These are phyloP conservation scores for Blepharisma stoltei DNA, from an alignment of 73 alveolate species.

Conservation along the genomic window DNA sequence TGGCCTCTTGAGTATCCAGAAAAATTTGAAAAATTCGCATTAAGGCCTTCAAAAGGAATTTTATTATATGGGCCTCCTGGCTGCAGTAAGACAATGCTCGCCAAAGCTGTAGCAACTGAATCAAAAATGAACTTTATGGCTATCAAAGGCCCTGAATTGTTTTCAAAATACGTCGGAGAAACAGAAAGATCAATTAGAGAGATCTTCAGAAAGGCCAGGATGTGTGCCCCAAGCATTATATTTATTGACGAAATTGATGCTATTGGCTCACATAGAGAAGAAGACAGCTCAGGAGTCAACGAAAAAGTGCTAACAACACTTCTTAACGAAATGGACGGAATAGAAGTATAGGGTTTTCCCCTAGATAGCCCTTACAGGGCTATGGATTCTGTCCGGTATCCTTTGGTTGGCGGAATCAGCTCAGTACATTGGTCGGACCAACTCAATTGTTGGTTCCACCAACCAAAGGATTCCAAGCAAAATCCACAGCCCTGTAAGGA, in stretches of 20 bases:
- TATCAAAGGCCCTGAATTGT: slow-evolving; percentile 99
- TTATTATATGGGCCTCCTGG: slow-evolving; percentile 99
- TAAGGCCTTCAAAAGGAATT: slow-evolving; percentile 97
- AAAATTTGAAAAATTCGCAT: slow-evolving; percentile 90
- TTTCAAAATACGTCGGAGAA: slow-evolving; percentile 99
- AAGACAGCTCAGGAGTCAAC: slow-evolving; percentile 52
- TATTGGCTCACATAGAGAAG: slow-evolving; percentile 87
- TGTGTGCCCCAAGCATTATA: slow-evolving; percentile 94
- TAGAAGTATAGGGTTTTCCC: too few relatives aligned
- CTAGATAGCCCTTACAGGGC: too few relatives aligned
- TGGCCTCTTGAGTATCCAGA: slow-evolving; percentile 99
- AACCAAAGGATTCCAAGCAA: too few relatives aligned
- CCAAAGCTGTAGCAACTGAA: slow-evolving; percentile 99
- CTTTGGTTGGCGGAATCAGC: too few relatives aligned
- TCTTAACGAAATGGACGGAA: slow-evolving; percentile 98
- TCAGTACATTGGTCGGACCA: too few relatives aligned
- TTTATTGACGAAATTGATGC: slow-evolving; percentile 98
- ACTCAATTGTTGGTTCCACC: too few relatives aligned
- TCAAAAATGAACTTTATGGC: slow-evolving; percentile 97
- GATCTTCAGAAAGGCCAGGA: slow-evolving; percentile 93
- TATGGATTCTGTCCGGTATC: too few relatives aligned
- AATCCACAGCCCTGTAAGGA: too few relatives aligned
- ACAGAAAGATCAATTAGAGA: slow-evolving; percentile 99
- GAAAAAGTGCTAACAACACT: slow-evolving; percentile 90
- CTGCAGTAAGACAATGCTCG: slow-evolving; percentile 98